A percentile compares a stretch with the other conserved stretches of the same genome.
These are phyloP conservation scores for Yarrowia keelungensis DNA, from an alignment of 805 yeast genomes.

Conservation along the genomic window DNA sequence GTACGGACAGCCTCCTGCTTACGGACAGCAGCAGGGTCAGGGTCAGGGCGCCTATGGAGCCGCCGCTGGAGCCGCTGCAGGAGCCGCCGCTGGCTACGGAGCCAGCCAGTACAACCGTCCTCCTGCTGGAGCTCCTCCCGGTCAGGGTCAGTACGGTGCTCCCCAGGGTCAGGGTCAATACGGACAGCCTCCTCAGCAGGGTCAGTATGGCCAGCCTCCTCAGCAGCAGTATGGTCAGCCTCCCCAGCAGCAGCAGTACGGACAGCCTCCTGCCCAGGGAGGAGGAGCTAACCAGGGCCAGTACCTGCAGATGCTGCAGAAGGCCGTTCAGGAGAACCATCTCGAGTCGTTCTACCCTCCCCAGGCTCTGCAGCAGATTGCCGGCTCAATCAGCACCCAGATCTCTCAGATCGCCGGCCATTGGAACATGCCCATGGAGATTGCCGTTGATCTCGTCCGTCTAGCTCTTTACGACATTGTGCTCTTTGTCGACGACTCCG, in stretches of 20 bases:
- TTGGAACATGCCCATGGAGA: constrained; percentile 48
- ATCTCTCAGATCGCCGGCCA: constrained; percentile 42
- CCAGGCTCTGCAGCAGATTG: constrained; percentile 46
- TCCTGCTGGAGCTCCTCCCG: constrained; percentile 27
- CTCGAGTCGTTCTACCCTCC: constrained; percentile 48
- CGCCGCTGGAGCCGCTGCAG: constrained; percentile 25
- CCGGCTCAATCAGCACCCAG: constrained; percentile 43
- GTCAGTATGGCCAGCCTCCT: background rate
- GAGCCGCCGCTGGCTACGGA: constrained; percentile 30
- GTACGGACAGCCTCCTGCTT: constrained; percentile 26
- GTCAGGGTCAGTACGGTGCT: constrained; percentile 9
- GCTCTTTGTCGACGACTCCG: constrained; percentile 48
- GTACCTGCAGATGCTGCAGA: constrained; percentile 42
- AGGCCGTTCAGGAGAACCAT: constrained; percentile 46
- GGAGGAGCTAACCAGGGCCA: constrained; percentile 37
- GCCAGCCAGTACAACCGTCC: constrained; percentile 41
- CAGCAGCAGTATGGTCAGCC: background rate
- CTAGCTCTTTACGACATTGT: constrained; percentile 49
- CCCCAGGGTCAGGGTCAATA: constrained; percentile 40
- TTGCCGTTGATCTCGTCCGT: constrained; percentile 47
- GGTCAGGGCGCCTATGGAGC: constrained; percentile 24
- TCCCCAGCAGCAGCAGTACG: constrained; percentile 17
- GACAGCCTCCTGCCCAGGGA: constrained; percentile 28
- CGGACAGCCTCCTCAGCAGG: constrained; percentile 39
- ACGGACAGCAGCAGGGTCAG: constrained; percentile 33